Evolutionary conservation across 768 basidiomycete genomes (phyloP), one percentile per base, ranked within the genome.

Genomic region (Royoungia palumana): DNA sequence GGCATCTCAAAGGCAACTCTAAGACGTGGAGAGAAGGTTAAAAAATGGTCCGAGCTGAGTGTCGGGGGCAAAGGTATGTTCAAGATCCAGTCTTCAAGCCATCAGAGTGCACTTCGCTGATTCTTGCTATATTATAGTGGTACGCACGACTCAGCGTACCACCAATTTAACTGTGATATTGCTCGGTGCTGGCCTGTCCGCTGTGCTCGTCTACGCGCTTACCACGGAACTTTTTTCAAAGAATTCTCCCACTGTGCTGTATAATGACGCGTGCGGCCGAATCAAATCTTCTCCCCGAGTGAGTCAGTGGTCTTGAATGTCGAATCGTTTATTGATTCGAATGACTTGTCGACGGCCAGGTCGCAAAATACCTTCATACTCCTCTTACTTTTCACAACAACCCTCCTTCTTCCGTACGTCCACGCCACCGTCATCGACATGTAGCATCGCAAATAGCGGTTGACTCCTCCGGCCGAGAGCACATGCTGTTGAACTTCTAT

Each of bases 151-250:
- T 1, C 75, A 77, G 34, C 68, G 80, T 41, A 77, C 77, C 45
- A 70, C 77, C 6, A 81, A 76, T 52, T 54, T 80, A 20, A 69
- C 73, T 8, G 78, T 82, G 35, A 80, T 81, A 47, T 61, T 93
- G 16, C 69, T 90, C 25, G 90, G 90, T n/a, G 90, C 89, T 5
- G 85, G 87, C 16, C 72, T 93, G 21, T 87, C 88, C 25, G 78
- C 79, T 7, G 75, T 93, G 34, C 76, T 93, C 30, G 69, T 66
- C 21, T 93, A 91, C 61, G 87, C 87, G 19, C 75, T 92, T 27
- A 84, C 85, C 14, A 85, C 89, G 7, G 90, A 93, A 61, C 72
- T 92, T 7, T 89, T 91, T 65, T 89, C 90, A n/a, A 82, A 79
- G 63, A 93, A 93, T 63, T 91, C 89, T 22, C 87, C 90, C 6